Conservation (phyloP, 2,329 filamentous ascomycete species). For the Calonectria leucothoes region DNA sequence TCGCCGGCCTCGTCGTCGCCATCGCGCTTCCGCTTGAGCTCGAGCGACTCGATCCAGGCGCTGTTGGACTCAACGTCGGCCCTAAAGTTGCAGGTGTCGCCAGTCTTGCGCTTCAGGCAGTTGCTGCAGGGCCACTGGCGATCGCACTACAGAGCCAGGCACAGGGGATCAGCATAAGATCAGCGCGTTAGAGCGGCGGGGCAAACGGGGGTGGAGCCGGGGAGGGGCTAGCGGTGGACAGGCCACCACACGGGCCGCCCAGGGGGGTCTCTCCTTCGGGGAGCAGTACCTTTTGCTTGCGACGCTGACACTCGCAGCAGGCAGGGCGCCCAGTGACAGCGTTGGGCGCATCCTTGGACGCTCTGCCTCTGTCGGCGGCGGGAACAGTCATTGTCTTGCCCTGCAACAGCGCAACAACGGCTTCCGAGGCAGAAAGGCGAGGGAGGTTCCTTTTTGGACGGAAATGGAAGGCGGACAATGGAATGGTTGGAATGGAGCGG, state of each 20-base stretch:
- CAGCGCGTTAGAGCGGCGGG: neutral
- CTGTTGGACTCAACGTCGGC: constrained; percentile 31
- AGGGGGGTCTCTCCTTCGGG: neutral
- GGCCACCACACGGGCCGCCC: neutral
- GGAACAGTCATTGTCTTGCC: neutral
- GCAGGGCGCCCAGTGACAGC: constrained; percentile 42
- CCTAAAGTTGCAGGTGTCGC: constrained; percentile 49
- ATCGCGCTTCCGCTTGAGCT: constrained; percentile 42
- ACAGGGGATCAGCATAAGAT: neutral
- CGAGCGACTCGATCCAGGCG: constrained; percentile 30
- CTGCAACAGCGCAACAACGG: neutral
- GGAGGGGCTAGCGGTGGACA: neutral
- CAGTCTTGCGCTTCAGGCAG: constrained; percentile 53
- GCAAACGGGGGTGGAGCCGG: neutral
- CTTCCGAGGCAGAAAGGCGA: neutral
- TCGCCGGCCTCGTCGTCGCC: constrained; percentile 31
- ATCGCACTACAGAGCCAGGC: constrained; percentile 45
- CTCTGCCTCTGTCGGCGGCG: neutral
- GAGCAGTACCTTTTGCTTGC: constrained; percentile 51
- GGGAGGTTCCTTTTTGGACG: neutral
- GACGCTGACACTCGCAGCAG: constrained; percentile 56
- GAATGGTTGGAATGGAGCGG: neutral
- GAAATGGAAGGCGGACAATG: neutral
- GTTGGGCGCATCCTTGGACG: neutral
- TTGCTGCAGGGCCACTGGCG: constrained; percentile 54